Base-by-base conservation (phyloP, 2,329 filamentous ascomycete genomes). In the Immersiporthe knoxdaviesiana region DNA sequence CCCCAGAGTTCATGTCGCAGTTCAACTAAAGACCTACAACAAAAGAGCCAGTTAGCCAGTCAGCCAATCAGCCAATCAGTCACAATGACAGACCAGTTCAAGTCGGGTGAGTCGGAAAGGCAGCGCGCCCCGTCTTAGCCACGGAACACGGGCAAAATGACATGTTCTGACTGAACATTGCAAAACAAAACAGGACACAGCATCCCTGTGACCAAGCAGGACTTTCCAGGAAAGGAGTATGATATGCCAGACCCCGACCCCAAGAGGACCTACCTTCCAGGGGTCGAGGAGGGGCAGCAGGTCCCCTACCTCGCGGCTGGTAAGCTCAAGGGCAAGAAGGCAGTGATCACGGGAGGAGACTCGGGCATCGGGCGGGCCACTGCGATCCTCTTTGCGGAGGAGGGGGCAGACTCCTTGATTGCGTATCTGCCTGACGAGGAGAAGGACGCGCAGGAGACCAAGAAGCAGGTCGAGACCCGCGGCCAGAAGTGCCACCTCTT, bases 261-360 rank as follows among this genome's bases (percentile, higher is more conserved):
- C n/a, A 56, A 71, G 67, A 50, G 56, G 24, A 71, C 70, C 24
- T 59, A 44, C 44, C 68, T 72, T 7, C 70, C 70, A 8, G 68
- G 68, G 18, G 84, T 87, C 24, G 32, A 62, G 41, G 87, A 91
- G 69, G 90, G 90, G 50, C 88, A 88, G 16, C 89, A 87, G 74
- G 87, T 91, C 74, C 85, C 85, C 62, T 95, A 96, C 81, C 89
- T 90, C 76, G 87, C 91, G 4, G 91, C 92, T 1, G 89, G 88
- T 63, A 97, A 96, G 81, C 87, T 96, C 8, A 80, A 87, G 74
- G 92, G 89, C 71, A 92, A 91, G 79, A 91, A 88, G 70, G 92
- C 92, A 10, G 79, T 96, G 69, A 95, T 96, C 75, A 95, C 92
- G 0, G 92, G 92, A 21, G 92, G 92, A 3, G 92, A 95, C 78